Base-by-base conservation (phyloP, 345 rosid genomes). In the Combretum micranthum region DNA sequence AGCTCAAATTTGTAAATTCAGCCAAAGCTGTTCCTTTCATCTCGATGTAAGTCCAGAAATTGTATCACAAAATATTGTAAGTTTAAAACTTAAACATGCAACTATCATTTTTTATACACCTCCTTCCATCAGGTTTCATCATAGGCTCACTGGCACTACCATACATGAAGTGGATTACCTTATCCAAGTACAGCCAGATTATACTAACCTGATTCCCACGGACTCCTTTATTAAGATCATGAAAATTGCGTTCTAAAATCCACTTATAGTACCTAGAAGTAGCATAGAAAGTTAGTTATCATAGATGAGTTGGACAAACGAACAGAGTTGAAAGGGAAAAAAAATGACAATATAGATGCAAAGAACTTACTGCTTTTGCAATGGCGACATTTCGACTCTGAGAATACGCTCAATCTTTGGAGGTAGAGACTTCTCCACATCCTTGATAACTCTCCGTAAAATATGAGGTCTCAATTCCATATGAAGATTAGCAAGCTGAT, bases 341-440 rank as follows among this genome's bases (percentile, higher is more conserved):
- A 37, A 56, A 21, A 22, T 12, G 37, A 46, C 44, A 54, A 25
- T 8, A 14, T 15, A 37, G 19, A 17, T 57, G 37, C 14, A 44
- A 44, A 67, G 15, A 58, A 69, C 88, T 77, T 69, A 94, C 99
- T 90, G 99, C 71, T 90, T 94, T 74, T 94, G 99, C 61, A 94
- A 87, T 64, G 97, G 99, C 52, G 99, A 94, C 99, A 94, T 94
- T 76, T 94, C 99, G 66, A 94, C 95, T 81, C 99, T 84, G 71
- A 94, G 83, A 61, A 94, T 90, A 47, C 99, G 92, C 83, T 94
- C 99, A 66, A 90, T 87, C 77, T 94, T 94, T 15, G 99, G 99
- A 55, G 99, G 99, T 77, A 94, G 77, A 57, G 97, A 90, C 80
- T 94, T 94, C 72, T 94, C 99, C 20, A 94, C 99, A 69, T 94